Base-by-base conservation (phyloP, 495 filamentous ascomycete species). In the Annulohypoxylon maeteangense region DNA sequence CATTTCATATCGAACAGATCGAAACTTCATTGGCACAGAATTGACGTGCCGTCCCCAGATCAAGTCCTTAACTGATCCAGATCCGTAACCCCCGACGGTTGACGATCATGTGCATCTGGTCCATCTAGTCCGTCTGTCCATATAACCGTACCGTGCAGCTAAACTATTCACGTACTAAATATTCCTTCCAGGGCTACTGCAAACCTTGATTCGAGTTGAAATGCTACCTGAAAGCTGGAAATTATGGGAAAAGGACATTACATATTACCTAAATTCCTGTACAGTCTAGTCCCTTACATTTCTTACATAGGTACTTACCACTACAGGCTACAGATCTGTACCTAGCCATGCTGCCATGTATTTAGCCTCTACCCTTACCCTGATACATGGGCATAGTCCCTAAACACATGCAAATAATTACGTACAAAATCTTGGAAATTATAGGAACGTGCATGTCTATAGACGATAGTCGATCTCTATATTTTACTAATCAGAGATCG, bases 161-260 rank as follows among this genome's bases (percentile, higher is more conserved):
- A 65, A 50, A 40, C 34, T 44, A 42, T 36, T 50, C 40, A 36
- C 18, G 20, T 31, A 38, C 36, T 51, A 61, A 16, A 27, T 18
- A 67, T 16, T 8, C 45, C 40, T 7, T 20, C 40, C 40, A 44
- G 16, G 40, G 40, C 5, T 40, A 34, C 56, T 55, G 14, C 34
- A 70, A 61, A 65, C 55, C 32, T 69, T 63, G 66, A 42, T 69
- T 63, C 34, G 40, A 63, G 66, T 7, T 34, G 23, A 34, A 59
- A 25, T 59, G 38, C 55, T 61, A 70, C 62, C 62, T 34, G 47
- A 53, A 64, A 61, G 54, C 38, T 61, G 14, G 47, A 40, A n/a
- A 27, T 45, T 55, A 70, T 51, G 44, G 25, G 54, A 66, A 64
- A 51, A 50, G 56, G 14, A 18, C 47, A 44, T 10, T 29, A 42